Percentiles rank a stretch among this genome's conserved stretches.
phyloP scores from a whole-genome alignment of 2,329 filamentous ascomycete species.

The Lachnellula willkommii region DNA sequence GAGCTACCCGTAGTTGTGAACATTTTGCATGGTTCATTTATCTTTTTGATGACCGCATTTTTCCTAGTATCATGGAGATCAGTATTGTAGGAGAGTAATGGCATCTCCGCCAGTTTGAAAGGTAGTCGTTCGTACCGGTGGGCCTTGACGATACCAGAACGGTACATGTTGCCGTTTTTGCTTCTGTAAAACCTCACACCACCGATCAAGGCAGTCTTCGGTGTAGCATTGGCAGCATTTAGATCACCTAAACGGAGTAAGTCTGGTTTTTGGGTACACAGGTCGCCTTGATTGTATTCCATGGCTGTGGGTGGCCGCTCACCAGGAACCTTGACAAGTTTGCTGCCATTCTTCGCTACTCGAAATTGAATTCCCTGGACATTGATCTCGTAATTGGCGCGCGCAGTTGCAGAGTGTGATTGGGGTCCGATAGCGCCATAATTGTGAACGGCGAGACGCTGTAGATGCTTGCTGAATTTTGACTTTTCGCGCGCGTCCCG shows the following conservation, averaged over 20 bases:
- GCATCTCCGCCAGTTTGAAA: not conserved
- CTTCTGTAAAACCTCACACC: conserved; percentile 80
- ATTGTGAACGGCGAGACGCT: conserved; percentile 31
- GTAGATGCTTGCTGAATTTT: conserved; percentile 47
- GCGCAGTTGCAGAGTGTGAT: conserved; percentile 27
- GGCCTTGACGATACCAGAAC: conserved; percentile 67
- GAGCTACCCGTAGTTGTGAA: conserved; percentile 64
- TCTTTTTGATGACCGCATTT: conserved; percentile 56
- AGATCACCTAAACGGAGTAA: conserved; percentile 47
- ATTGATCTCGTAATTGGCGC: conserved; percentile 54
- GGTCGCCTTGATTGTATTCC: conserved; percentile 9
- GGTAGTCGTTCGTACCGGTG: conserved; percentile 58
- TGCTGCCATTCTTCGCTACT: conserved; percentile 73
- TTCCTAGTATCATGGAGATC: conserved; percentile 21
- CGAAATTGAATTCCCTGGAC: conserved; percentile 70
- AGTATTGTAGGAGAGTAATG: conserved; percentile 29
- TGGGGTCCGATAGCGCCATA: conserved; percentile 8
- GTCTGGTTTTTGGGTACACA: conserved; percentile 12
- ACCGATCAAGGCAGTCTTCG: conserved; percentile 66
- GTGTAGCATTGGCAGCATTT: conserved; percentile 61
- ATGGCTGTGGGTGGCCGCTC: conserved; percentile 26
- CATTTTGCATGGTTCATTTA: conserved; percentile 66
- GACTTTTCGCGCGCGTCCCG: conserved; percentile 54
- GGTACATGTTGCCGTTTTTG: conserved; percentile 81
- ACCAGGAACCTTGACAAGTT: conserved; percentile 71